Evolutionary conservation across 768 basidiomycete genomes (phyloP).

Genomic region (Calocybe indica): DNA sequence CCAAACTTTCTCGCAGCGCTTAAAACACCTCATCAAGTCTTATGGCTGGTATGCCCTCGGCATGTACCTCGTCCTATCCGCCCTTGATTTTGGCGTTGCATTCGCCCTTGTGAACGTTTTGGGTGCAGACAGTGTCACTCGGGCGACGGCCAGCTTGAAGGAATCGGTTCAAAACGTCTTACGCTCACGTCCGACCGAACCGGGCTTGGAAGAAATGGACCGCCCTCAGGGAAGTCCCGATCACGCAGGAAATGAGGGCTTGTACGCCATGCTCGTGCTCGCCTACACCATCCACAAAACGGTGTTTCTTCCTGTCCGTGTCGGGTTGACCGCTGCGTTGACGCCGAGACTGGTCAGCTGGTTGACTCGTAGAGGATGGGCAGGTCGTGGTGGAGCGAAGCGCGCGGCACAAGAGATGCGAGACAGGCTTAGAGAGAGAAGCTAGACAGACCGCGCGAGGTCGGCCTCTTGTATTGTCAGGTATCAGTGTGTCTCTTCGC

Average conservation of each 20-base stretch:
- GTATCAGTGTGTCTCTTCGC: neutral
- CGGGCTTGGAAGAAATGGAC: slow-evolving; percentile 62
- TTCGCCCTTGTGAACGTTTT: slow-evolving; percentile 82
- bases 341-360: slow-evolving; percentile 86
- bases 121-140: slow-evolving; percentile 86
- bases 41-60: slow-evolving; percentile 97
- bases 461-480: neutral
- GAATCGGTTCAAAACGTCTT: slow-evolving; percentile 37
- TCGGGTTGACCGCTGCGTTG: slow-evolving; percentile 82
- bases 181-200: slow-evolving; percentile 52
- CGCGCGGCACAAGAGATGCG: slow-evolving; percentile 54
- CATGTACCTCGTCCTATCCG: slow-evolving; percentile 71
- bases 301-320: slow-evolving; percentile 78
- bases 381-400: slow-evolving; percentile 60
- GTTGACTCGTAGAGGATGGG: slow-evolving; percentile 80
- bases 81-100: slow-evolving; percentile 78
- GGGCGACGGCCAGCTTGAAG: slow-evolving; percentile 55
- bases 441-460: slow-evolving; percentile 4
- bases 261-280: slow-evolving; percentile 89
- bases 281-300: slow-evolving; percentile 98
- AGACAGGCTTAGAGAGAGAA: slow-evolving; percentile 35
- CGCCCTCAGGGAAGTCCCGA: slow-evolving; percentile 20
- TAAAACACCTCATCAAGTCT: slow-evolving; percentile 80
- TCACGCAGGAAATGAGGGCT: slow-evolving; percentile 53
- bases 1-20: slow-evolving; percentile 57